These are phyloP conservation scores for Pneumocystis carinii DNA, from an alignment of 1,139 yeast genomes.

Conservation along the genomic window DNA sequence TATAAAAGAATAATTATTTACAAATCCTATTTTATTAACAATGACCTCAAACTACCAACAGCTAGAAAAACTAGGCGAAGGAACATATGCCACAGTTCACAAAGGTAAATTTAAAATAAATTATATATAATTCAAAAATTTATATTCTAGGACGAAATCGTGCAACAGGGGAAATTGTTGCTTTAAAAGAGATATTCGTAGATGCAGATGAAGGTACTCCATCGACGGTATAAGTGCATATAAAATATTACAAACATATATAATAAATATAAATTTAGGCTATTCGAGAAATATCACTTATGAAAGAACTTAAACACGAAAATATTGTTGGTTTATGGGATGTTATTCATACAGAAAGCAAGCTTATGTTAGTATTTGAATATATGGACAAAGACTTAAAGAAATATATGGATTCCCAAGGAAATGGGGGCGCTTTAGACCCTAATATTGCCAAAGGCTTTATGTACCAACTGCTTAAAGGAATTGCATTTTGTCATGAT, in stretches of 20 bases:
- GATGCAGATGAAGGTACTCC: constrained; percentile 99
- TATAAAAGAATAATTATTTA: neutral
- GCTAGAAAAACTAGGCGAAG: constrained; percentile 21
- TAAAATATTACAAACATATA: neutral
- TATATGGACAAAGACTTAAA: constrained; percentile 86
- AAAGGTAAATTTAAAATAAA: constrained; percentile 78
- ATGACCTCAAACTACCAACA: constrained; percentile 7
- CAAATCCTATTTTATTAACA: neutral
- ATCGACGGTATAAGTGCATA: constrained; percentile 36
- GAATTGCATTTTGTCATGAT: constrained; percentile 88
- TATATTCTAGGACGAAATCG: constrained; percentile 20
- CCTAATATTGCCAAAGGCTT: constrained; percentile 74
- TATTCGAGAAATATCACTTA: constrained; percentile 81
- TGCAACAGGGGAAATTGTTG: constrained; percentile 71
- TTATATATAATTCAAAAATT: neutral
- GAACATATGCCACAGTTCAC: constrained; percentile 95
- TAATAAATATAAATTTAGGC: constrained; percentile 29
- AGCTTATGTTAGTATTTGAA: constrained; percentile 84
- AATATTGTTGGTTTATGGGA: constrained; percentile 84
- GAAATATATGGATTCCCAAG: constrained; percentile 93
- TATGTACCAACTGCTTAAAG: constrained; percentile 82
- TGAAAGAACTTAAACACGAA: constrained; percentile 85
- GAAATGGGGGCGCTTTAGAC: constrained; percentile 54
- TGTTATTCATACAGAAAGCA: constrained; percentile 92
- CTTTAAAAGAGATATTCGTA: constrained; percentile 81